These are phyloP conservation scores for Boletus rubescentipes DNA, from an alignment of 768 basidiomycete genomes.

Conservation along the genomic window DNA sequence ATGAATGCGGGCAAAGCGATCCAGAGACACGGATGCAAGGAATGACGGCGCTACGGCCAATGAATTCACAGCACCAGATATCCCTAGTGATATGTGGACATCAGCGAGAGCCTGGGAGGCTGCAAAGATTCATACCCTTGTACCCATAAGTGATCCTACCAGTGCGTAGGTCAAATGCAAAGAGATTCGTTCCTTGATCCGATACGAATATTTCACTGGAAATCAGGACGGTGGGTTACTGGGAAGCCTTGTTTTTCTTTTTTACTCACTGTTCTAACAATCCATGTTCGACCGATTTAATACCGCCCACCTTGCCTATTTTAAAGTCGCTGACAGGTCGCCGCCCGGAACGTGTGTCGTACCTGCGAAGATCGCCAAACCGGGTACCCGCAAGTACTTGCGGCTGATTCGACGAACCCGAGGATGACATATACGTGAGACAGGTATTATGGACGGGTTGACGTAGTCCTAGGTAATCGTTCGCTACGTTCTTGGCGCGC, in stretches of 20 bases:
- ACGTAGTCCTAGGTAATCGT: slow-evolving; percentile 72
- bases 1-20: slow-evolving; percentile 72
- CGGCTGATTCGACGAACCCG: slow-evolving; percentile 34
- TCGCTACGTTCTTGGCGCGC: slow-evolving; percentile 85
- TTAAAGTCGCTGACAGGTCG: slow-evolving; percentile 71
- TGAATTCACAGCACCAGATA: slow-evolving; percentile 70
- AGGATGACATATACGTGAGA: slow-evolving; percentile 54
- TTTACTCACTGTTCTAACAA: slow-evolving; percentile 59
- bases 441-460: slow-evolving; percentile 77
- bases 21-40: slow-evolving; percentile 62
- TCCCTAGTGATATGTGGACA: slow-evolving; percentile 39
- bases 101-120: neutral
- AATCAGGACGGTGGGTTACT: neutral
- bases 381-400: slow-evolving; percentile 72
- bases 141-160: slow-evolving; percentile 66
- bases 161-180: slow-evolving; percentile 66
- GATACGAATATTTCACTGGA: slow-evolving; percentile 67
- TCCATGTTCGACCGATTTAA: slow-evolving; percentile 59
- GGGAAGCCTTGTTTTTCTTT: neutral
- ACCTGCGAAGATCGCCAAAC: slow-evolving; percentile 70
- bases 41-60: slow-evolving; percentile 53
- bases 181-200: slow-evolving; percentile 64
- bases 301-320: slow-evolving; percentile 58
- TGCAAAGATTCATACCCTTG: slow-evolving; percentile 45
- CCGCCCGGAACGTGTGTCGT: slow-evolving; percentile 71